These are phyloP conservation scores for Venturia nashicola DNA, from an alignment of 2,329 filamentous ascomycete genomes.

Conservation along the genomic window DNA sequence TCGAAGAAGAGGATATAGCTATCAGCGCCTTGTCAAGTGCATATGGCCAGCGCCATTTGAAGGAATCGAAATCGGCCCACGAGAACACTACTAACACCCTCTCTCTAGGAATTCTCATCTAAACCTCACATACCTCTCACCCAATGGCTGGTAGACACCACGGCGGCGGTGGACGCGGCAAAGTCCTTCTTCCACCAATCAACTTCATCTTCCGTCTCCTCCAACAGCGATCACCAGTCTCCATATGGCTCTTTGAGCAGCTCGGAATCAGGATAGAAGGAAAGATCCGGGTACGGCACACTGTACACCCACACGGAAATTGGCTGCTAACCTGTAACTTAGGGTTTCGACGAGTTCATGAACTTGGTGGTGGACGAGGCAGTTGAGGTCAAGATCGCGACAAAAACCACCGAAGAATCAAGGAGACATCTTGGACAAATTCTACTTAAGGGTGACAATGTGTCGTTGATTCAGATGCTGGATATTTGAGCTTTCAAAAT, in stretches of 20 bases:
- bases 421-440: conserved; percentile 73
- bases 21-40: background rate
- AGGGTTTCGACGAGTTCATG: conserved; percentile 99
- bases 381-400: conserved; percentile 76
- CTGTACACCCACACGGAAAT: background rate
- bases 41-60: too few relatives aligned
- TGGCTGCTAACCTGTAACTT: conserved; percentile 6
- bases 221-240: conserved; percentile 70
- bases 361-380: conserved; percentile 95
- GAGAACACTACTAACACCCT: background rate
- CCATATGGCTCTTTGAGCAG: conserved; percentile 97
- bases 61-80: background rate
- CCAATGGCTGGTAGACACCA: conserved; percentile 43
- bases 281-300: conserved; percentile 67
- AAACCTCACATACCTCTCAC: conserved; percentile 13
- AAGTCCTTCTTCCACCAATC: conserved; percentile 63
- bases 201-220: conserved; percentile 93
- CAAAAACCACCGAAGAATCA: conserved; percentile 65
- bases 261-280: conserved; percentile 88
- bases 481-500: background rate
- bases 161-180: conserved; percentile 40
- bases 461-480: conserved; percentile 57
- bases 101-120: background rate
- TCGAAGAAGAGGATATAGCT: background rate
- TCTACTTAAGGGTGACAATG: conserved; percentile 77